A percentile compares a stretch with the other conserved stretches of the same genome.
Evolutionary conservation across 1,284 basidiomycete genomes (phyloP).

Genomic region (Ganoderma lingzhi): DNA sequence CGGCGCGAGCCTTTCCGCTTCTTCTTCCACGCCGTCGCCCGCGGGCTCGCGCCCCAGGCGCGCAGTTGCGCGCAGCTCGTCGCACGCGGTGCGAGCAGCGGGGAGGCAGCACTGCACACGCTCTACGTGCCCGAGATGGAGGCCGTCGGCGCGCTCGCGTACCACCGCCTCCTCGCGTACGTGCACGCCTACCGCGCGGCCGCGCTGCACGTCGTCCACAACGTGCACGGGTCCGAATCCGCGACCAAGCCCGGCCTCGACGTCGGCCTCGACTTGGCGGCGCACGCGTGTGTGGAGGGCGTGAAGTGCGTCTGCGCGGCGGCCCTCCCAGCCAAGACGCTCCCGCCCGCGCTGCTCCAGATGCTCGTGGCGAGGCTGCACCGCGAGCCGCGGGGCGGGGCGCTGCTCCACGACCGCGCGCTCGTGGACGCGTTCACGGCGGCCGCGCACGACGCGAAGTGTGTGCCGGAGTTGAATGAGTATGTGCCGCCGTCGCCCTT

Average conservation of each 20-base stretch:
- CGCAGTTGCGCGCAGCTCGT: background rate
- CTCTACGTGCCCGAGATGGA: constrained; percentile 5
- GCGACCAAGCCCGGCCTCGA: too few relatives aligned
- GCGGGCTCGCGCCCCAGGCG: background rate
- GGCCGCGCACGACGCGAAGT: background rate
- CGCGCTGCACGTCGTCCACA: background rate
- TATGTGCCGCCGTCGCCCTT: background rate
- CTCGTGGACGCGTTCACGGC: background rate
- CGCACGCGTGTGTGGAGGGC: background rate
- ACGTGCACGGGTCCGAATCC: background rate
- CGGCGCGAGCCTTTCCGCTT: background rate
- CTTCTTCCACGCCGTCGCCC: constrained; percentile 1
- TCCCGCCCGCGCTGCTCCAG: background rate
- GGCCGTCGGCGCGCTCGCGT: background rate
- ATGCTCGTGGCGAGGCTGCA: background rate
- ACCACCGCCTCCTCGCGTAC: background rate
- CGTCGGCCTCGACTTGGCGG: background rate
- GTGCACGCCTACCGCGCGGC: background rate
- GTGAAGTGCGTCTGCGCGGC: background rate
- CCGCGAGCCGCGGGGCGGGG: background rate
- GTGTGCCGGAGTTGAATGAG: background rate
- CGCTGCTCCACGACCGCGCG: background rate
- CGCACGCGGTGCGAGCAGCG: background rate
- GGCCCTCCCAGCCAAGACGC: background rate
- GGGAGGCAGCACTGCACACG: background rate